Conservation (phyloP, 495 filamentous ascomycete genomes). For the Evansstolkia leycettana region DNA sequence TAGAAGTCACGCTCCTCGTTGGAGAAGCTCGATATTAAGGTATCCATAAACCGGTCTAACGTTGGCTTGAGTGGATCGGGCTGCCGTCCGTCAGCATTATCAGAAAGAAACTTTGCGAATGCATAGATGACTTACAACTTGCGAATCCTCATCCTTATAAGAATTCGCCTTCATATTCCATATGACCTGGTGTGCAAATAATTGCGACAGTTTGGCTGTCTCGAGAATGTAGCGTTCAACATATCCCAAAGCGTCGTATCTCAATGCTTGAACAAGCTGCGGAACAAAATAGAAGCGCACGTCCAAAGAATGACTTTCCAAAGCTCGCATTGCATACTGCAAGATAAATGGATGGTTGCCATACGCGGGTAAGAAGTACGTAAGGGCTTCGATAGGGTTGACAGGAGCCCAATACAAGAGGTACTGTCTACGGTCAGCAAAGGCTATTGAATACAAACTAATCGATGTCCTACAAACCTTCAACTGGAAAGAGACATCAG, state of each 20-base stretch:
- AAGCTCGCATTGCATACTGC: conserved; percentile 92
- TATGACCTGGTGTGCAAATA: conserved; percentile 98
- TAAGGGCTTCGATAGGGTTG: conserved; percentile 83
- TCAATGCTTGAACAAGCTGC: conserved; percentile 92
- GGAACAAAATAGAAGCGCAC: conserved; percentile 98
- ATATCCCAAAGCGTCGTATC: conserved; percentile 89
- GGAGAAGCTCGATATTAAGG: conserved; percentile 73
- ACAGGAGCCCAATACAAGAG: conserved; percentile 90
- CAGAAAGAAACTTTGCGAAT: background rate
- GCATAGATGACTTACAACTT: conserved; percentile 49
- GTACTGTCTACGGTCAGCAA: conserved; percentile 47
- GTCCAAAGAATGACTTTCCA: conserved; percentile 88
- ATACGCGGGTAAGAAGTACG: conserved; percentile 85
- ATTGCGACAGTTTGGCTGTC: conserved; percentile 86
- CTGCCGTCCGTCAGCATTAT: conserved; percentile 34
- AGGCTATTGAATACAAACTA: background rate
- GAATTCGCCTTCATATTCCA: conserved; percentile 99
- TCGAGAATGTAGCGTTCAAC: conserved; percentile 94
- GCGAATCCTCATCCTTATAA: conserved; percentile 91
- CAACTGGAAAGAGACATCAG: conserved; percentile 71
- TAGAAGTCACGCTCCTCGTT: conserved; percentile 72
- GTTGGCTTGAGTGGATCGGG: conserved; percentile 89
- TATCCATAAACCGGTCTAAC: conserved; percentile 78
- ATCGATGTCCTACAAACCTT: conserved; percentile 43
- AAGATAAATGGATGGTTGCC: conserved; percentile 89